These are phyloP conservation scores for Diaporthe helianthi DNA, from an alignment of 2,329 filamentous ascomycete genomes.

Conservation along the genomic window DNA sequence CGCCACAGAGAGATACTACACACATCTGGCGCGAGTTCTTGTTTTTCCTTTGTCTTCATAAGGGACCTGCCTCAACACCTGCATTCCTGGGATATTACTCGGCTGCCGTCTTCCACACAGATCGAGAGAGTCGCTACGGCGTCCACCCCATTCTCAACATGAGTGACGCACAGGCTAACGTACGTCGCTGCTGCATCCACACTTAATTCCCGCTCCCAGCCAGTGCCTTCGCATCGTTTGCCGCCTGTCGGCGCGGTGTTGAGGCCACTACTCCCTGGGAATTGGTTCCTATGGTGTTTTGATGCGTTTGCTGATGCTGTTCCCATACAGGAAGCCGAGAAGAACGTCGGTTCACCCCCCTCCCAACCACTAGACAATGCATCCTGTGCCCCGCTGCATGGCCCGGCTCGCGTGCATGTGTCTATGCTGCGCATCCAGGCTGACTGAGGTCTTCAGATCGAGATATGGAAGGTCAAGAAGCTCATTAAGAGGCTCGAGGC, in stretches of 20 bases:
- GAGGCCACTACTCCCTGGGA: background rate
- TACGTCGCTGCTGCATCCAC: conserved; percentile 17
- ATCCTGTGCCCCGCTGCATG: background rate
- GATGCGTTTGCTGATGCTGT: conserved; percentile 19
- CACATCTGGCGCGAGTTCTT: conserved; percentile 14
- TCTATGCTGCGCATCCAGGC: conserved; percentile 36
- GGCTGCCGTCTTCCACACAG: conserved; percentile 16
- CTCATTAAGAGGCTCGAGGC: conserved; percentile 98
- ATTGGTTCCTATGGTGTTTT: background rate
- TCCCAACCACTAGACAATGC: background rate
- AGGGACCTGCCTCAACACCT: conserved; percentile 3
- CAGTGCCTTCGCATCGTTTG: background rate
- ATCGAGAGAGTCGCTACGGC: conserved; percentile 34
- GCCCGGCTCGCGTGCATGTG: background rate
- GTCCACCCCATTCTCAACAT: conserved; percentile 63
- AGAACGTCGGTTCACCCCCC: conserved; percentile 71
- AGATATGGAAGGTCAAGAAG: conserved; percentile 99
- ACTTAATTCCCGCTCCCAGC: background rate
- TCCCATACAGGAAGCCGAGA: conserved; percentile 79
- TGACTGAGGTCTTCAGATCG: conserved; percentile 57
- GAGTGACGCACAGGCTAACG: conserved; percentile 81
- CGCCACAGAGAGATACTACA: conserved; percentile 29
- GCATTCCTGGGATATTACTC: conserved; percentile 3
- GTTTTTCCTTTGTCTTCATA: conserved; percentile 20
- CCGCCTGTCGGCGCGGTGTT: background rate